These are phyloP conservation scores for Pythium brachiatum DNA, from an alignment of 352 stramenopile species.

Conservation along the genomic window DNA sequence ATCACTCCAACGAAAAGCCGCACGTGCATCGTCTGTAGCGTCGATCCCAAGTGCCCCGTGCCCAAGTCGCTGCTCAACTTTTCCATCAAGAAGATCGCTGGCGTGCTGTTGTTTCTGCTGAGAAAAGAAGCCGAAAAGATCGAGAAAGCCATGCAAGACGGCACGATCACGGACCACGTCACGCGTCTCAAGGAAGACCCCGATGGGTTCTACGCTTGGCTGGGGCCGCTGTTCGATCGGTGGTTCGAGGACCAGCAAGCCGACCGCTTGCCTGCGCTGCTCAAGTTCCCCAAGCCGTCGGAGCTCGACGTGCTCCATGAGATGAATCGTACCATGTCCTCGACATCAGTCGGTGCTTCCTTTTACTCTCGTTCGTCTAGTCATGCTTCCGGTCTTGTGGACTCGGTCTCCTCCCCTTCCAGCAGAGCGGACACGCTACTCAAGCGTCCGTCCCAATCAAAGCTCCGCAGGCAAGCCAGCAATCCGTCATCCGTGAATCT, in stretches of 20 bases:
- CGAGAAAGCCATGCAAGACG: slow-evolving; percentile 51
- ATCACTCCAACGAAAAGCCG: slow-evolving; percentile 60
- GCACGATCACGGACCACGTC: slow-evolving; percentile 51
- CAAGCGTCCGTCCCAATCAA: background rate
- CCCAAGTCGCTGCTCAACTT: slow-evolving; percentile 75
- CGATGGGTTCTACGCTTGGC: slow-evolving; percentile 74
- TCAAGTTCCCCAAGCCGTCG: slow-evolving; percentile 21
- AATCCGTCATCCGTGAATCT: background rate
- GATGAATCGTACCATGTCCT: slow-evolving; percentile 6
- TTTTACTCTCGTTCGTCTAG: slow-evolving; percentile 14
- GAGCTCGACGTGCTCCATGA: slow-evolving; percentile 9
- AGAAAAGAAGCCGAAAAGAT: slow-evolving; percentile 77
- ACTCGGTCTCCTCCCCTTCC: background rate
- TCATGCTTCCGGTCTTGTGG: slow-evolving; percentile 1
- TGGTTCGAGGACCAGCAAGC: slow-evolving; percentile 57
- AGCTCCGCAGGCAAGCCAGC: background rate
- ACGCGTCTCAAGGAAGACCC: slow-evolving; percentile 61
- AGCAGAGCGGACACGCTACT: background rate
- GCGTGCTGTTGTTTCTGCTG: slow-evolving; percentile 72
- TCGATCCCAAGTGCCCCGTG: slow-evolving; percentile 76
- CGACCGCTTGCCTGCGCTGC: slow-evolving; percentile 31
- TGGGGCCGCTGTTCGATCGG: slow-evolving; percentile 57
- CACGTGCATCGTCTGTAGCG: slow-evolving; percentile 75
- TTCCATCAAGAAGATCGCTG: slow-evolving; percentile 80
- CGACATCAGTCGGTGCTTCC: slow-evolving; percentile 9